Conservation (phyloP, 2,329 filamentous ascomycete species). For the Ascochyta koolunga region DNA sequence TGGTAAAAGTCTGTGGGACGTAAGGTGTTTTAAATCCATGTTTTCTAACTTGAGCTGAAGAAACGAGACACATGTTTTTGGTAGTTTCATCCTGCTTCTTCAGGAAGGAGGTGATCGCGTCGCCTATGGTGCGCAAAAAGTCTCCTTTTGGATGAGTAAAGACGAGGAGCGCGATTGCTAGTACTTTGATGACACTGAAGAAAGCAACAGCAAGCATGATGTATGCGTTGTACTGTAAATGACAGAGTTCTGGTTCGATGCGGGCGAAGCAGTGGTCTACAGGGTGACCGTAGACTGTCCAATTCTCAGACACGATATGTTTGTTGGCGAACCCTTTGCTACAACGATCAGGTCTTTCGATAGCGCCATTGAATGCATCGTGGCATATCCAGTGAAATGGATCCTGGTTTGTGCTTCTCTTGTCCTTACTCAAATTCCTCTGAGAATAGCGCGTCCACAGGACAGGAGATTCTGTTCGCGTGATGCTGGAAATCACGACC, state of each 20-base stretch:
- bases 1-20: constrained; percentile 1
- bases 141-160: constrained; percentile 11
- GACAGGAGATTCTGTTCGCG: constrained; percentile 10
- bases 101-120: constrained; percentile 37
- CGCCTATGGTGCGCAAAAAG: constrained; percentile 30
- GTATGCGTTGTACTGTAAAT: constrained; percentile 24
- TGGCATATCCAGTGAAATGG: constrained; percentile 24
- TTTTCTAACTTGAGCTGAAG: constrained; percentile 16
- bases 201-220: constrained; percentile 23
- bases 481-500: constrained; percentile 10
- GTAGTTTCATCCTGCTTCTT: constrained; percentile 27
- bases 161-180: constrained; percentile 18
- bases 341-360: neutral
- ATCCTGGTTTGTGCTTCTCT: constrained; percentile 17
- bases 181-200: constrained; percentile 23
- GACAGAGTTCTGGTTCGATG: constrained; percentile 15
- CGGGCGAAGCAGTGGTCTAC: constrained; percentile 23
- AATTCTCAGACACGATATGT: constrained; percentile 7
- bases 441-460: constrained; percentile 23
- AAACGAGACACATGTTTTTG: constrained; percentile 24
- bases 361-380: constrained; percentile 4
- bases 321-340: neutral
- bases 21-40: constrained; percentile 3
- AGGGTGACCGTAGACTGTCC: constrained; percentile 22
- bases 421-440: constrained; percentile 8